Evolutionary conservation across 306 rosid genomes (phyloP), one percentile per base, ranked within the genome.

Genomic region (Cucurbita argyrosperma): DNA sequence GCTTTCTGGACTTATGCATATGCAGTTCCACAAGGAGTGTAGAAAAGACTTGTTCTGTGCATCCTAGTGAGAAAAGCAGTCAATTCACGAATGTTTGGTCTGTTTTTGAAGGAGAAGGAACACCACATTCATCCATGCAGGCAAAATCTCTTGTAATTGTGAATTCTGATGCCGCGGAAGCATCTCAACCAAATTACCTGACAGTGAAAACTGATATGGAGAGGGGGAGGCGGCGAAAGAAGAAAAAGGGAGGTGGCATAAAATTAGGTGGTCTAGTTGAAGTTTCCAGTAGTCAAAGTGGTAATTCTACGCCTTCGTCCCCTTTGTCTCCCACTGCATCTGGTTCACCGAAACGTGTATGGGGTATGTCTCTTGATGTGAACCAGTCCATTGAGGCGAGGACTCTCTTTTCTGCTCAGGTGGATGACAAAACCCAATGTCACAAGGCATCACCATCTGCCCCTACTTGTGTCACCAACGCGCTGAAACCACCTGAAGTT

Each of bases 231-330:
- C 84, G 90, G 77, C 82, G 90, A 40, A 88, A 76, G 85, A 94
- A 83, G 87, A 89, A 86, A 75, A 94, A 85, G 82, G 82, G 84
- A 77, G 82, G 77, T 1, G 83, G 85, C 62, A 76, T 86, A 40
- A 93, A 86, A 62, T 45, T 87, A 55, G 54, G 81, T 9, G 80
- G 87, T 47, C 68, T 89, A 40, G 83, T 86, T 49, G 98, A 93
- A 85, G 97, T 86, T 84, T 89, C 98, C 23, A 93, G 98, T 58
- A 93, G 98, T 76, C 97, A 90, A 60, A 94, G 98, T 80, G 98
- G 97, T 82, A 94, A 89, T 40, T 94, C 98, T 53, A 94, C 98
- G 18, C 98, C 98, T 73, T 90, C 97, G 10, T 94, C 97, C 53
- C 98, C 98, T 1, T 53, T 86, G 77, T 94, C 98, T 12, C 97